Percentiles rank a stretch among this genome's conserved stretches.
Evolutionary conservation across 1,284 basidiomycete genomes (phyloP).

Genomic region (Ganoderma sinense): DNA sequence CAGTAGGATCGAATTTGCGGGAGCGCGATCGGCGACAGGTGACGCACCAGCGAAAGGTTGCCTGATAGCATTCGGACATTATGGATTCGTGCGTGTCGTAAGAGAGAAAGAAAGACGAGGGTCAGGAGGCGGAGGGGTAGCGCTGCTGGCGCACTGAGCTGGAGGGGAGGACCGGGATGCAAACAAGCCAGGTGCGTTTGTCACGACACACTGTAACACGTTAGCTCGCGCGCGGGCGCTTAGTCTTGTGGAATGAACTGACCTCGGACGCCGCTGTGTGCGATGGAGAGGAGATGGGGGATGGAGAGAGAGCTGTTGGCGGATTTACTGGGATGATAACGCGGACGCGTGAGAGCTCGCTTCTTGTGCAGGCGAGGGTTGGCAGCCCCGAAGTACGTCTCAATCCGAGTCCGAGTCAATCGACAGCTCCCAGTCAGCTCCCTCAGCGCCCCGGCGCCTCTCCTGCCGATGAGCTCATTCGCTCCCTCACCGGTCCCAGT

Average conservation of each 20-base stretch:
- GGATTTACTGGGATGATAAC: constrained; percentile 16
- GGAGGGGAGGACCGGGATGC: not conserved
- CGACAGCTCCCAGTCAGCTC: not conserved
- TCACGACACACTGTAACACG: not conserved
- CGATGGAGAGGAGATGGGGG: constrained; percentile 20
- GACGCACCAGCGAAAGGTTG: constrained; percentile 33
- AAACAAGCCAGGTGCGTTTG: not conserved
- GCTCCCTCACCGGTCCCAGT: constrained; percentile 12
- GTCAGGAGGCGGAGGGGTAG: constrained; percentile 17
- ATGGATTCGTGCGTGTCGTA: constrained; percentile 30
- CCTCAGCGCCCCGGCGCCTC: constrained; percentile 2
- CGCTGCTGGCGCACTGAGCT: constrained; percentile 25
- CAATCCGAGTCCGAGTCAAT: not conserved
- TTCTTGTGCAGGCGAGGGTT: constrained; percentile 22
- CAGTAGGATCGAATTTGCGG: not conserved
- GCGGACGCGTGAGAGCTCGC: constrained; percentile 26
- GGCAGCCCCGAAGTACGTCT: constrained; percentile 7
- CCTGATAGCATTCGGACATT: constrained; percentile 34
- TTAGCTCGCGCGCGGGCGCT: constrained; percentile 3
- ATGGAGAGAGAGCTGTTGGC: constrained; percentile 18
- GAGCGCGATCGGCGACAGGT: constrained; percentile 3
- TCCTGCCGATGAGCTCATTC: constrained; percentile 5
- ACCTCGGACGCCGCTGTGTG: constrained; percentile 22
- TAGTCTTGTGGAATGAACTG: not conserved
- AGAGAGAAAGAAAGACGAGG: constrained; percentile 17